Evolutionary conservation across 192 early-diverging fungal species (phyloP).

Genomic region (Backusella mclennaniae): DNA sequence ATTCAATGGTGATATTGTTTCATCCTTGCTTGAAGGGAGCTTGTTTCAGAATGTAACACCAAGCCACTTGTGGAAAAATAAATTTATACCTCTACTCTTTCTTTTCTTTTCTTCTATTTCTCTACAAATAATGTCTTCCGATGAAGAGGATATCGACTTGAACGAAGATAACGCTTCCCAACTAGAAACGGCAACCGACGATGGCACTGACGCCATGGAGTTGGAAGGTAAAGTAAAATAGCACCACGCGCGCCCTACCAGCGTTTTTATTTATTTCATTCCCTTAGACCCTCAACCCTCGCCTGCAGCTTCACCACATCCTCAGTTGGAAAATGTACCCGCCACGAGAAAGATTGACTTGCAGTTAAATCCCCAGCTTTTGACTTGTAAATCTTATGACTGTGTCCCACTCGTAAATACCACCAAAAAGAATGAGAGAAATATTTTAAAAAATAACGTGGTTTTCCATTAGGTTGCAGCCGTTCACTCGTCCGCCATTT

Average conservation of each 20-base stretch:
- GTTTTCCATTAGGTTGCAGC: constrained; percentile 48
- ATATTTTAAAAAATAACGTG: not conserved
- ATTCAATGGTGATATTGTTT: constrained; percentile 5
- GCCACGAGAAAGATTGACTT: constrained; percentile 6
- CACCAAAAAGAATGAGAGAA: not conserved
- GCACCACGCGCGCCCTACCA: not conserved
- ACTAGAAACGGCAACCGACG: constrained; percentile 23
- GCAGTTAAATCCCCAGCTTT: constrained; percentile 4
- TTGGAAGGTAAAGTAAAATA: constrained; percentile 23
- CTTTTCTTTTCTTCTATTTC: not conserved
- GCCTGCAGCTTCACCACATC: constrained; percentile 26
- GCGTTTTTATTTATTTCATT: not conserved
- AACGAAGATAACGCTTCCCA: constrained; percentile 24
- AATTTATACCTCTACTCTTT: not conserved
- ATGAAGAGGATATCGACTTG: constrained; percentile 34
- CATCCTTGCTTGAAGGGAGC: not conserved
- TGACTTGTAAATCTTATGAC: constrained; percentile 21
- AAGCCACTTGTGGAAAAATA: constrained; percentile 3
- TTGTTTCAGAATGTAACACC: not conserved
- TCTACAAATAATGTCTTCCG: constrained; percentile 24
- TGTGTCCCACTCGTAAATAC: constrained; percentile 21
- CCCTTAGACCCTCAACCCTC: constrained; percentile 21
- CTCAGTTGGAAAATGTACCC: constrained; percentile 7
- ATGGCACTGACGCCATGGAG: constrained; percentile 24
- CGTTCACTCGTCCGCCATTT: constrained; percentile 66